Conservation (phyloP, 2,329 filamentous ascomycete species). For the Ploettnerulaceae sp. region DNA sequence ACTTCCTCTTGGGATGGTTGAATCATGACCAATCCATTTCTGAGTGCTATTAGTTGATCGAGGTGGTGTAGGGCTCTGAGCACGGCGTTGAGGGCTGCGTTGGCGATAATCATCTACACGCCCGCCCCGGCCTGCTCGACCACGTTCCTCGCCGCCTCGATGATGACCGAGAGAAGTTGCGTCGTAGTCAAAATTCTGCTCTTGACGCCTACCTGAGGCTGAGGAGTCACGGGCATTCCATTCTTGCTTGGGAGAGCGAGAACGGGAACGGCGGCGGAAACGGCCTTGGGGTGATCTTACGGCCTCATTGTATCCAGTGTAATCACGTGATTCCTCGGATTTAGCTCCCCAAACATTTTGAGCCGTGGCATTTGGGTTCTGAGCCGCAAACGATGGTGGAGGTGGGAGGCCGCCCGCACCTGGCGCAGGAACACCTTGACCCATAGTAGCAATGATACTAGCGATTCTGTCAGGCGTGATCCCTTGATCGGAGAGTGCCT, state of each 20-base stretch:
- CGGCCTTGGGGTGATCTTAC: constrained; percentile 56
- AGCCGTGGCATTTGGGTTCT: constrained; percentile 26
- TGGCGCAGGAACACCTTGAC: constrained; percentile 19
- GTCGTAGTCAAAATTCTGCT: constrained; percentile 63
- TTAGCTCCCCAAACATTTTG: constrained; percentile 39
- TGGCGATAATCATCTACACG: constrained; percentile 74
- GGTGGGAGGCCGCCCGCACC: constrained; percentile 35
- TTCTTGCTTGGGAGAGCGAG: constrained; percentile 71
- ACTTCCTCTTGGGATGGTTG: constrained; percentile 63
- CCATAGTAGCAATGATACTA: constrained; percentile 41
- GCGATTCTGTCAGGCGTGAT: constrained; percentile 69
- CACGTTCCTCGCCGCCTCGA: constrained; percentile 52
- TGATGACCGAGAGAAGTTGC: constrained; percentile 61
- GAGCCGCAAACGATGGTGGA: constrained; percentile 20
- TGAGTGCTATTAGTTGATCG: constrained; percentile 42
- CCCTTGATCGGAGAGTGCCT: constrained; percentile 69
- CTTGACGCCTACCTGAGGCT: constrained; percentile 41
- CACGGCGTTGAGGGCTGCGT: constrained; percentile 72
- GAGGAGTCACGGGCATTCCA: constrained; percentile 60
- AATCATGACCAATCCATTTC: constrained; percentile 80
- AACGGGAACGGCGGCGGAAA: constrained; percentile 63
- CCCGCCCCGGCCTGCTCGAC: constrained; percentile 44
- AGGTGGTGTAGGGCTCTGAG: constrained; percentile 56
- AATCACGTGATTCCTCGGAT: constrained; percentile 49
- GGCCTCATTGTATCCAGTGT: constrained; percentile 42